These are phyloP conservation scores for Ganoderma lingzhi DNA, from an alignment of 1,284 basidiomycete species.

Conservation along the genomic window DNA sequence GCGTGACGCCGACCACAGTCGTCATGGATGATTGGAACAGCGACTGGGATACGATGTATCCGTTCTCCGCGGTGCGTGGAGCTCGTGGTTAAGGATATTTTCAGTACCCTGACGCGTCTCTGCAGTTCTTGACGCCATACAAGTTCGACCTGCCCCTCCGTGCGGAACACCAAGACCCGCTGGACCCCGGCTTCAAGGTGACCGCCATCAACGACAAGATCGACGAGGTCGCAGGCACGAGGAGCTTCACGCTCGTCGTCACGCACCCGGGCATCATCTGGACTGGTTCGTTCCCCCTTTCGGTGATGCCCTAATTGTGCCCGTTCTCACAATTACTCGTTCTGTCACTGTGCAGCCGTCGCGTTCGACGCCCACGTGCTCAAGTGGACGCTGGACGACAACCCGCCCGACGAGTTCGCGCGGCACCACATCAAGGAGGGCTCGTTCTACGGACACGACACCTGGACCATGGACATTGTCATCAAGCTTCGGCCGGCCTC, in stretches of 20 bases:
- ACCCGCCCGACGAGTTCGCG: conserved; percentile 75
- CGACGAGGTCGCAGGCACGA: conserved; percentile 67
- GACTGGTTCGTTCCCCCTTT: conserved; percentile 63
- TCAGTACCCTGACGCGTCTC: background rate
- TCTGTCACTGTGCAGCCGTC: conserved; percentile 59
- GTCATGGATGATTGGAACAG: conserved; percentile 73
- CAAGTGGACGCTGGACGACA: conserved; percentile 83
- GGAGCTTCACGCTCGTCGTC: conserved; percentile 77
- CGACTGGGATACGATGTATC: conserved; percentile 91
- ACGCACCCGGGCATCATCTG: conserved; percentile 90
- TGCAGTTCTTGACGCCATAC: conserved; percentile 82
- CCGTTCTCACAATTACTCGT: conserved; percentile 9
- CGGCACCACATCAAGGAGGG: conserved; percentile 94
- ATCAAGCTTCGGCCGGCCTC: conserved; percentile 57
- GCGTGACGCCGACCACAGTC: conserved; percentile 52
- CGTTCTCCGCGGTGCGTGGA: conserved; percentile 75
- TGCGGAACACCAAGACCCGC: conserved; percentile 61
- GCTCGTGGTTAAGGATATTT: conserved; percentile 6
- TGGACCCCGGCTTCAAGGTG: conserved; percentile 62
- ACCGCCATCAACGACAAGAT: conserved; percentile 67
- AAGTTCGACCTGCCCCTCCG: conserved; percentile 70
- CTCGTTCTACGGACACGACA: conserved; percentile 80
- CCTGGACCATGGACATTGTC: conserved; percentile 77
- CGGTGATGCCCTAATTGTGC: conserved; percentile 5
- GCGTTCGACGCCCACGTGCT: conserved; percentile 94